Conservation (phyloP, 2,329 filamentous ascomycete species). For the Xylogone sp. region DNA sequence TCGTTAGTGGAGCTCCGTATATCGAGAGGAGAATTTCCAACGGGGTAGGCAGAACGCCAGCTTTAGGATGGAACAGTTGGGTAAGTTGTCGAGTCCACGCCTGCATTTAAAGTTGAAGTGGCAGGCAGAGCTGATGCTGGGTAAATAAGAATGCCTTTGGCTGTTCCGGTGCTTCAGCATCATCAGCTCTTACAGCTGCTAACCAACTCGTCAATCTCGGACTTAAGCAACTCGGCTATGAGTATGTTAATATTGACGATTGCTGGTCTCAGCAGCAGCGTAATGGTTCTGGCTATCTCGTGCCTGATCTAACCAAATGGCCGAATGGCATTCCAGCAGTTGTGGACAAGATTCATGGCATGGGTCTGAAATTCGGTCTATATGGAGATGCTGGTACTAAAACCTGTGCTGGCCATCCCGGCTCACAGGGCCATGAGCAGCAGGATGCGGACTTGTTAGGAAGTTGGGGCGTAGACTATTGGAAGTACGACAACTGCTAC, state of each 20-base stretch:
- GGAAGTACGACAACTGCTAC: too few species aligned
- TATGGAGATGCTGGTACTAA: constrained; percentile 32
- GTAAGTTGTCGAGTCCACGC: too few species aligned
- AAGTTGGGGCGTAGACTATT: constrained; percentile 40
- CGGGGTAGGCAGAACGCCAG: not conserved
- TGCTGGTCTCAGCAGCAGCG: constrained; percentile 18
- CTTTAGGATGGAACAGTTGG: not conserved
- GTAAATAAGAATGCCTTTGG: not conserved
- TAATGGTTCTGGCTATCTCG: constrained; percentile 13
- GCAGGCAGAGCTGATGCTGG: too few species aligned
- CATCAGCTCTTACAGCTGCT: not conserved
- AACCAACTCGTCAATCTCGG: constrained; percentile 7
- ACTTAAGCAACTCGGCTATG: constrained; percentile 11
- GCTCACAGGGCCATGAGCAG: constrained; percentile 41
- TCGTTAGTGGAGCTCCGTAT: too few species aligned
- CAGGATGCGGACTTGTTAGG: constrained; percentile 46
- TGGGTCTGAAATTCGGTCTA: constrained; percentile 32
- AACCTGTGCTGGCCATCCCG: constrained; percentile 30
- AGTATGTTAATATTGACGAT: constrained; percentile 16
- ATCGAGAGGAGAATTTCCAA: too few species aligned
- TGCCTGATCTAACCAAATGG: constrained; percentile 30
- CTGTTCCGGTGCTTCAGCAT: not conserved
- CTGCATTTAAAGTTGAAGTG: too few species aligned
- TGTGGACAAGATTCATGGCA: constrained; percentile 9
- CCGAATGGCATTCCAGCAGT: constrained; percentile 38